These are phyloP conservation scores for Lodderomyces jiufengensis DNA, from an alignment of 1,139 yeast genomes.

Conservation along the genomic window DNA sequence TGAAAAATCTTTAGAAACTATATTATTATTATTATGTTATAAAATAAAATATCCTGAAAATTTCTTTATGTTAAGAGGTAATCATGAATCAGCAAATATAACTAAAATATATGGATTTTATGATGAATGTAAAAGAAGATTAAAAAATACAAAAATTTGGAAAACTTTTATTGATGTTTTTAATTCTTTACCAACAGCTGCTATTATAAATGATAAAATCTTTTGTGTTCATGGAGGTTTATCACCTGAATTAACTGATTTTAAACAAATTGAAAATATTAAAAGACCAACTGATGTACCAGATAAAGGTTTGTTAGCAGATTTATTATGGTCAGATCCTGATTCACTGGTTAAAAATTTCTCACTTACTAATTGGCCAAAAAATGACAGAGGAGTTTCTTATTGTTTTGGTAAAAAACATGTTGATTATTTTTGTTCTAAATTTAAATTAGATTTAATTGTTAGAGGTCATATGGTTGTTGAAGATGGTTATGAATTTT, in stretches of 20 bases:
- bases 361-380: conserved; percentile 60
- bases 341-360: conserved; percentile 51
- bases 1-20: conserved; percentile 77
- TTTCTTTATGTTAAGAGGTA: conserved; percentile 78
- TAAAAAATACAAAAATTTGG: conserved; percentile 62
- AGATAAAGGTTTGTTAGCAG: conserved; percentile 76
- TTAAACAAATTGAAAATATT: conserved; percentile 66
- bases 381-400: conserved; percentile 84
- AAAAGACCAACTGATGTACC: conserved; percentile 87
- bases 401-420: conserved; percentile 75
- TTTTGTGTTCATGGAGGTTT: conserved; percentile 90
- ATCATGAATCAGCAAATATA: conserved; percentile 81
- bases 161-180: conserved; percentile 75
- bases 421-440: conserved; percentile 65
- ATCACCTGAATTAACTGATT: conserved; percentile 66
- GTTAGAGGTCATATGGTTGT: conserved; percentile 93
- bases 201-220: conserved; percentile 77
- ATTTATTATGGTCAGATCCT: conserved; percentile 87
- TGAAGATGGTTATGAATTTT: conserved; percentile 89
- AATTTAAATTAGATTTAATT: conserved; percentile 72
- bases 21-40: conserved; percentile 64
- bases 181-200: conserved; percentile 83
- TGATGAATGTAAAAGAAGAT: conserved; percentile 81
- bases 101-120: conserved; percentile 85
- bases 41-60: conserved; percentile 82